Evolutionary conservation across 371 early-diverging fungal species (phyloP), one percentile per base, ranked within the genome.

Genomic region (Mucor piriformis): DNA sequence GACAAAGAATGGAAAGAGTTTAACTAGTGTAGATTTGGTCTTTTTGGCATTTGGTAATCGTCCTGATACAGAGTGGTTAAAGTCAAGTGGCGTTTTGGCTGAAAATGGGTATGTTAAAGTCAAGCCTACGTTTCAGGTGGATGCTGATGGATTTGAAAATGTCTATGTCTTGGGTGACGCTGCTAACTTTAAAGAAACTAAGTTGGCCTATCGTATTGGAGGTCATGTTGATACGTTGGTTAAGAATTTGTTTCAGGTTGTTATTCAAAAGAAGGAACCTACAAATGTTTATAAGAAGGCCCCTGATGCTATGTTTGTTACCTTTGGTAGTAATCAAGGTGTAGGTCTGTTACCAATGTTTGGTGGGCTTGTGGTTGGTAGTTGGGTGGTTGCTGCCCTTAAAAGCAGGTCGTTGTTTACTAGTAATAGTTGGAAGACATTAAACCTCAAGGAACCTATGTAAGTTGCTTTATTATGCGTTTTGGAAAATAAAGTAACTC

Each of bases 151-250:
- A 13, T 63, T 66, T 7, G 63, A 70, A 6, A 65, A 83, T 54
- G 76, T 86, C 25, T 88, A 83, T 66, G 85, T 79, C 3, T 27
- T 82, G 6, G 88, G 88, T 35, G 88, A 88, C 57, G 82, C 69
- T 27, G 81, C 82, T 16, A 71, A 81, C 42, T 55, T 84, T 38
- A 64, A 74, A 0, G 73, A 77, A 57, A 59, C 76, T 4, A 88
- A 88, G 54, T 54, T 77, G 50, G 87, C 79, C 7, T 80, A 64
- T 50, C 69, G 74, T 59, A 73, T 72, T 6, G 15, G 35, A 13
- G n/a, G 25, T 42, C 59, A 57, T 48, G 48, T 69, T 1, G 47
- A 58, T 10, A 59, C 74, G 0, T 64, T 75, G 4, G 70, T 86
- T 35, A 46, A 55, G 24, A 67, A 64, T 24, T 29, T 81, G 6